These are phyloP conservation scores for Leptomonas pyrrhocoris DNA, from an alignment of 208 protist genomes.

Conservation along the genomic window DNA sequence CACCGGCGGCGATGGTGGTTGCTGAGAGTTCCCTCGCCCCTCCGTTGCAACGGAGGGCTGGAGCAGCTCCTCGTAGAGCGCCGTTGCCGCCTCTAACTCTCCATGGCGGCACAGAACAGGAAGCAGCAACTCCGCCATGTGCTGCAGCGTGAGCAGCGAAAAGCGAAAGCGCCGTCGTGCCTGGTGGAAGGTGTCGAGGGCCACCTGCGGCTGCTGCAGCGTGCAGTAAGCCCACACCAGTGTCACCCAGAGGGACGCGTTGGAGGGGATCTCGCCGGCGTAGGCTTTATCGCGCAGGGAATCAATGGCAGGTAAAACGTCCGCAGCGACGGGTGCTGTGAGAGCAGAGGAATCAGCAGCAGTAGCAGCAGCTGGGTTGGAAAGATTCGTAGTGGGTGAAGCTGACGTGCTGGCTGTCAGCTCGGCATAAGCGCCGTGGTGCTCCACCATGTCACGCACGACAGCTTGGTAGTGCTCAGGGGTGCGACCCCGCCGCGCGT, in stretches of 20 bases:
- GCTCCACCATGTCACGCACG: conserved; percentile 65
- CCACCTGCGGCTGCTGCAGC: conserved; percentile 46
- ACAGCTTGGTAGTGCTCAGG: conserved; percentile 77
- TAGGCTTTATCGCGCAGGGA: conserved; percentile 68
- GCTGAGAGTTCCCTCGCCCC: no score
- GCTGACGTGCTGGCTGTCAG: background rate
- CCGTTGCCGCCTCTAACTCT: conserved; percentile 39
- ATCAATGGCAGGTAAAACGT: conserved; percentile 41
- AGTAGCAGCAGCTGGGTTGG: background rate
- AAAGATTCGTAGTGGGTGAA: background rate
- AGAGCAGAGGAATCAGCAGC: background rate
- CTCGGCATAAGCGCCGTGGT: conserved; percentile 30
- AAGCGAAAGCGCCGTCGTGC: conserved; percentile 50
- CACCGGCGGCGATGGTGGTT: background rate
- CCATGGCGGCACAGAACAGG: conserved; percentile 61
- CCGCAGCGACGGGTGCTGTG: background rate
- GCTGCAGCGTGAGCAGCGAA: conserved; percentile 56
- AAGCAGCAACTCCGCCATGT: conserved; percentile 73
- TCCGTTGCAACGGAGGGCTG: conserved; percentile 5
- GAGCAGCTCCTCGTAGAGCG: conserved; percentile 47
- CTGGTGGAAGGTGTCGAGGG: conserved; percentile 60
- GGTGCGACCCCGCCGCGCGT: conserved; percentile 67
- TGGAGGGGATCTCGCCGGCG: conserved; percentile 65
- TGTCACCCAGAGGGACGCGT: conserved; percentile 67
- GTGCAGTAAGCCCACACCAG: conserved; percentile 77